Percentiles rank a stretch among this genome's conserved stretches.
phyloP scores from a whole-genome alignment of 352 stramenopile species.

The Thalassiosira pacifica region DNA sequence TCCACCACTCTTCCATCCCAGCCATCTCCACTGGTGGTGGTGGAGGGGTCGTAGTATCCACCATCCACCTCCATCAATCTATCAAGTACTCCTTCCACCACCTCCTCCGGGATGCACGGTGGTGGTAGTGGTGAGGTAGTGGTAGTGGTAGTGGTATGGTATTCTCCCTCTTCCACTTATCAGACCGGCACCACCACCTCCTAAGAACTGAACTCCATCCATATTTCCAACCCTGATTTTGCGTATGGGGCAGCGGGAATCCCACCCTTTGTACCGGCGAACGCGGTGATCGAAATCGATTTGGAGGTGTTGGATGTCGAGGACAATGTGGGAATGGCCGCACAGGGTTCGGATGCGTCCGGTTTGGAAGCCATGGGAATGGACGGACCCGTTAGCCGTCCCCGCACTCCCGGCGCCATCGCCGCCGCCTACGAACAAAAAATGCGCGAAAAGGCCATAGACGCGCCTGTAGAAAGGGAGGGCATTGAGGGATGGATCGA shows the following conservation, averaged over 20 bases:
- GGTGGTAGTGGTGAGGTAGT: too few species aligned
- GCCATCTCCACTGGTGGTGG: too few species aligned
- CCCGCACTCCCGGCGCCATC: slow-evolving; percentile 76
- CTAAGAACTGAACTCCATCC: slow-evolving; percentile 72
- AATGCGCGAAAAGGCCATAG: slow-evolving; percentile 62
- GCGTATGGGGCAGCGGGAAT: slow-evolving; percentile 74
- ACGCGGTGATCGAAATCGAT: slow-evolving; percentile 77
- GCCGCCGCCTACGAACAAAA: slow-evolving; percentile 73
- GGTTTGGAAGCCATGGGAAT: slow-evolving; percentile 52
- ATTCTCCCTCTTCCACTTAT: too few species aligned
- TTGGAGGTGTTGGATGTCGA: slow-evolving; percentile 76
- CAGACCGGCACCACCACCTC: too few species aligned
- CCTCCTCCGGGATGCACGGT: too few species aligned
- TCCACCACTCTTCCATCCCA: too few species aligned
- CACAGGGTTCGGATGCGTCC: slow-evolving; percentile 62
- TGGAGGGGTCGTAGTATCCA: too few species aligned
- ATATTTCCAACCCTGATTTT: slow-evolving; percentile 69
- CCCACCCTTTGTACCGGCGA: slow-evolving; percentile 69
- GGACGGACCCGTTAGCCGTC: slow-evolving; percentile 56
- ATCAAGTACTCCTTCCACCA: too few species aligned
- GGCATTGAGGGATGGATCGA: slow-evolving; percentile 77
- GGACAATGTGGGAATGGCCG: slow-evolving; percentile 46
- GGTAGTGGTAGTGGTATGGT: too few species aligned
- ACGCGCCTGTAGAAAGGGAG: slow-evolving; percentile 47
- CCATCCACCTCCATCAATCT: too few species aligned